Percentiles rank a stretch among this genome's conserved stretches.
Conservation (phyloP, 73 alveolate species). For the Tetrahymena borealis region DNA sequence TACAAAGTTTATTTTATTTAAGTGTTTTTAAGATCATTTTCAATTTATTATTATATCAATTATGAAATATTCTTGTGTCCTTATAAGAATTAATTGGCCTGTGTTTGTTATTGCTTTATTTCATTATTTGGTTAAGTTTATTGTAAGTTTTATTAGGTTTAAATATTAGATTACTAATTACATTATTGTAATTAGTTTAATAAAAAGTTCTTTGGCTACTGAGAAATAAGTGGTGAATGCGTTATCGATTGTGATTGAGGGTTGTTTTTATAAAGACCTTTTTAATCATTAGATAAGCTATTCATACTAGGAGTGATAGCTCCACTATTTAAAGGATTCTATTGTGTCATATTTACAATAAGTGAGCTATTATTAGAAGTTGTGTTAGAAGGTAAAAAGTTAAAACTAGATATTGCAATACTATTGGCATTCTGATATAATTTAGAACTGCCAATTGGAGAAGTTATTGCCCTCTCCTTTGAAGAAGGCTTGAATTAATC, state of each 20-base stretch:
- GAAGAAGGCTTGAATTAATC: neutral
- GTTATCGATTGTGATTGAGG: neutral
- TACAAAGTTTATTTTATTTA: neutral
- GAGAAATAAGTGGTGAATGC: neutral
- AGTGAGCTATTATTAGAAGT: neutral
- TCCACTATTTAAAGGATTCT: too few species aligned
- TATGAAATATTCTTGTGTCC: neutral
- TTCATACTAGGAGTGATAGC: too few species aligned
- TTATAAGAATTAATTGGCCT: neutral
- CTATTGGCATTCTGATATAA: neutral
- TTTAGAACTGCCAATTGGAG: neutral
- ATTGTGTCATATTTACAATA: neutral
- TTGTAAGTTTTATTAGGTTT: neutral
- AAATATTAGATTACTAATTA: neutral
- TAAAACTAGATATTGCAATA: neutral
- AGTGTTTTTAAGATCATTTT: neutral
- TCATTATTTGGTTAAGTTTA: neutral
- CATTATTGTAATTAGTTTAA: neutral
- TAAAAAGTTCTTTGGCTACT: neutral
- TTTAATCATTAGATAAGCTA: too few species aligned
- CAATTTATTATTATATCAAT: neutral
- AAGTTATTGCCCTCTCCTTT: neutral
- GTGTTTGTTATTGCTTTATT: neutral
- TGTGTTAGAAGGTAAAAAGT: neutral
- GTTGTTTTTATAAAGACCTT: neutral